Evolutionary conservation across 768 basidiomycete species (phyloP), one percentile per base, ranked within the genome.

Genomic region (Mycena vitilis): DNA sequence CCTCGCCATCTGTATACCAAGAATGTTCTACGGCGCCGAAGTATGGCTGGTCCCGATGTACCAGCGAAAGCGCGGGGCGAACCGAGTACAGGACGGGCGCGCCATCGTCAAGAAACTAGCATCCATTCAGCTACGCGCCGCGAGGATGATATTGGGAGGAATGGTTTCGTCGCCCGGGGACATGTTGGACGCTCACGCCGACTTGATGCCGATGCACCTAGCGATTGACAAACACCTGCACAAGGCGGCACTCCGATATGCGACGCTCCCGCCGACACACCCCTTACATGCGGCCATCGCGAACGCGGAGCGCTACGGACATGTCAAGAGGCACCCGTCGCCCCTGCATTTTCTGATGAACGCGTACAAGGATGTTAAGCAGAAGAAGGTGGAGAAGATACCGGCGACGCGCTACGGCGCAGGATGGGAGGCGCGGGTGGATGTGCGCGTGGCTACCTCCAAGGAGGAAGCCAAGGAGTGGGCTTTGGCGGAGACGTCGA

Each of bases 201-300:
- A 59, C 30, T 11, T 59, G 8, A 44, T n/a, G 2, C 57, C 57
- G 1, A 47, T 59, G 12, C 25, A 59, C 15, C 57, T 59, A 2
- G 30, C 44, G 4, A 22, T 59, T 1, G 57, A 59, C 45, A 47
- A 36, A 36, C 25, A 25, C 1, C 30, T 59, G 7, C 57, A 59
- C 6, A 45, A 48, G 16, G 57, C 57, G 8, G 44, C 45, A 2
- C 6, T 59, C 0, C 45, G 57, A 1, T 59, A 59, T 15, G 44
- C 57, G 30, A 59, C 57, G 20, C 57, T 59, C 1, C 57, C 57
- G 4, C 4, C 16, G 30, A 47, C 57, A 0, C 57, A 59, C 57
- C 78, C 78, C 18, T 60, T 78, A 4, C 45, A 65, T 61, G 61
- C 49, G 20, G 51, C 65, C 13, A 34, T 71, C 2, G 18, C 18